Percentiles rank a stretch among this genome's conserved stretches.
Evolutionary conservation across 2,329 filamentous ascomycete species (phyloP).

Genomic region (Exophiala xenobiotica): DNA sequence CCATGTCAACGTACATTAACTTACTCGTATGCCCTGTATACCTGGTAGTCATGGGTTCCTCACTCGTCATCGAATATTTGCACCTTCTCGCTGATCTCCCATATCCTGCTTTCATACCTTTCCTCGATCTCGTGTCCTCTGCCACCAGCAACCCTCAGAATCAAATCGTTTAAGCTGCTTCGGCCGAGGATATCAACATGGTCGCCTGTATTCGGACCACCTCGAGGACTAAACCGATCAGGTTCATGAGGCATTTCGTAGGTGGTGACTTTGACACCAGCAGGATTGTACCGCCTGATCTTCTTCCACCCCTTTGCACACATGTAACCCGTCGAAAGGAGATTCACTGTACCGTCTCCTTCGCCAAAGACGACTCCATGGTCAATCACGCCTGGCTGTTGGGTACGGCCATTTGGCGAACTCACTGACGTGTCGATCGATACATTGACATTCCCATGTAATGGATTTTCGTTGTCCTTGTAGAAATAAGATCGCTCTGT

Average conservation of each 20-base stretch:
- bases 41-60: neutral
- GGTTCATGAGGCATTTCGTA: conserved; percentile 98
- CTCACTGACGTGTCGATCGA: conserved; percentile 67
- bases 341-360: conserved; percentile 90
- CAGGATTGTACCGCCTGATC: conserved; percentile 90
- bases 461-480: conserved; percentile 52
- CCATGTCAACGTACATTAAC: conserved; percentile 4
- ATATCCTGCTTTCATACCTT: conserved; percentile 76
- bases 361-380: conserved; percentile 94
- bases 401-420: conserved; percentile 50
- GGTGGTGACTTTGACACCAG: conserved; percentile 74
- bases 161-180: conserved; percentile 84
- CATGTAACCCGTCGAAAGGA: conserved; percentile 95
- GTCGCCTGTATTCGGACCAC: conserved; percentile 72
- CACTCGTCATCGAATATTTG: conserved; percentile 70
- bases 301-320: conserved; percentile 85
- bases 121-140: conserved; percentile 76
- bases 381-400: conserved; percentile 51
- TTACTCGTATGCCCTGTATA: too few species aligned
- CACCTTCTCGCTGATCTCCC: conserved; percentile 77
- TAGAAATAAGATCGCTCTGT: conserved; percentile 95
- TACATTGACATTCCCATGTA: conserved; percentile 64
- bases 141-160: conserved; percentile 82
- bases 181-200: conserved; percentile 95
- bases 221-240: conserved; percentile 81